Conservation (phyloP, 371 early-diverging fungal species). For the Coemansia sp. region DNA sequence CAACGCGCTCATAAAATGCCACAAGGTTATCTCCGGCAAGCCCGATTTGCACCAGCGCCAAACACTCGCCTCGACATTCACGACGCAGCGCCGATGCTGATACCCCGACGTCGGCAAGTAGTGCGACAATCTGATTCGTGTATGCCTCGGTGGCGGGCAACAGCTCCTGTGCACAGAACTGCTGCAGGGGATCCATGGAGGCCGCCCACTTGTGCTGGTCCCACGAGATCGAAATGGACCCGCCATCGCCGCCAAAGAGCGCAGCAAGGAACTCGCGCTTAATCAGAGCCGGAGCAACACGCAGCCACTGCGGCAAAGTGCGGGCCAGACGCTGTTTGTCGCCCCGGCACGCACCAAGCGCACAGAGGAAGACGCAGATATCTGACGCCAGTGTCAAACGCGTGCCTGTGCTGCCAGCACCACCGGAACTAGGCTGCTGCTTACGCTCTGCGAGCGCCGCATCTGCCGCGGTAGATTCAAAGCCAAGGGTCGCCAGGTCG, state of each 20-base stretch:
- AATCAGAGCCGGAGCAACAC: constrained; percentile 16
- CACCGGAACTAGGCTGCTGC: no score
- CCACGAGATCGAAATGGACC: constrained; percentile 11
- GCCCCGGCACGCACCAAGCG: constrained; percentile 13
- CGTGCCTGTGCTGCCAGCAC: neutral
- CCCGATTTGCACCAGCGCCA: constrained; percentile 7
- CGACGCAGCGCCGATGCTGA: constrained; percentile 5
- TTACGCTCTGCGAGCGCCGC: neutral
- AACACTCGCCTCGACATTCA: neutral
- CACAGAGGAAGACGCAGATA: constrained; percentile 6
- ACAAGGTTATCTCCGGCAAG: constrained; percentile 1
- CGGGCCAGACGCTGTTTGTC: neutral
- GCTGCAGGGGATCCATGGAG: constrained; percentile 13
- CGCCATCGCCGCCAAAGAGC: constrained; percentile 8
- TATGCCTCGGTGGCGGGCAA: constrained; percentile 12
- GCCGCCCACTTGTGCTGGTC: constrained; percentile 7
- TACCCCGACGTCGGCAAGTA: constrained; percentile 21
- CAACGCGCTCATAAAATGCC: constrained; percentile 30
- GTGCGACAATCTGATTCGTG: constrained; percentile 9
- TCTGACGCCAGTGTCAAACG: constrained; percentile 5
- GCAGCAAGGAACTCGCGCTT: constrained; percentile 36
- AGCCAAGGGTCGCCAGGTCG: constrained; percentile 23
- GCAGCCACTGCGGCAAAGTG: constrained; percentile 20
- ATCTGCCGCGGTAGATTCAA: neutral
- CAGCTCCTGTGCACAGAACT: neutral